Conservation (phyloP, 2,329 filamentous ascomycete genomes). For the Fulvia fulva region DNA sequence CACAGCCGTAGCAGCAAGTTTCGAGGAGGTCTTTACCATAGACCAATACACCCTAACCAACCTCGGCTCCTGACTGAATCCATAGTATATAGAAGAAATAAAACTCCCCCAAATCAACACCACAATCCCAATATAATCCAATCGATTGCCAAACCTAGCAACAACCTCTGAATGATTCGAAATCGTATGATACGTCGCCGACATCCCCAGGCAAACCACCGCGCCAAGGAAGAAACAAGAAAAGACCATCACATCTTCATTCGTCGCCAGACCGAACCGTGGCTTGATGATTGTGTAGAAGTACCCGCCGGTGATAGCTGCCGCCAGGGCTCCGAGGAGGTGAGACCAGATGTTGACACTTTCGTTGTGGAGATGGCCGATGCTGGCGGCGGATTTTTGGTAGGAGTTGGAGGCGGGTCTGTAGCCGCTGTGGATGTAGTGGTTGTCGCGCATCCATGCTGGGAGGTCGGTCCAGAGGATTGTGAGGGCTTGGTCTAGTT, state of each 20-base stretch:
- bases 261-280: slow-evolving; percentile 61
- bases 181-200: slow-evolving; percentile 74
- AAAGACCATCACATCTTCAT: slow-evolving; percentile 67
- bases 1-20: slow-evolving; percentile 74
- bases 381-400: slow-evolving; percentile 52
- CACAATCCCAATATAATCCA: slow-evolving; percentile 94
- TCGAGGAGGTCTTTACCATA: slow-evolving; percentile 53
- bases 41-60: slow-evolving; percentile 69
- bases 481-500: slow-evolving; percentile 38
- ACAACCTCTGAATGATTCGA: slow-evolving; percentile 78
- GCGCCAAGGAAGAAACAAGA: slow-evolving; percentile 71
- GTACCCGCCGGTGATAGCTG: slow-evolving; percentile 49
- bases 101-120: slow-evolving; percentile 87
- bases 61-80: slow-evolving; percentile 66
- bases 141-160: slow-evolving; percentile 79
- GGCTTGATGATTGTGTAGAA: slow-evolving; percentile 58
- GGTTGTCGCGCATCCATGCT: slow-evolving; percentile 58
- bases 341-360: slow-evolving; percentile 71
- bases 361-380: slow-evolving; percentile 64
- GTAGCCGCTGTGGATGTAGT: slow-evolving; percentile 65
- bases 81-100: slow-evolving; percentile 83
- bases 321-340: slow-evolving; percentile 62
- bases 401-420: slow-evolving; percentile 61
- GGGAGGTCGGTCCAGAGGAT: slow-evolving; percentile 46
- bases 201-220: slow-evolving; percentile 45